Evolutionary conservation across 768 basidiomycete species (phyloP).

Genomic region (Lepiota brunneoincarnata): DNA sequence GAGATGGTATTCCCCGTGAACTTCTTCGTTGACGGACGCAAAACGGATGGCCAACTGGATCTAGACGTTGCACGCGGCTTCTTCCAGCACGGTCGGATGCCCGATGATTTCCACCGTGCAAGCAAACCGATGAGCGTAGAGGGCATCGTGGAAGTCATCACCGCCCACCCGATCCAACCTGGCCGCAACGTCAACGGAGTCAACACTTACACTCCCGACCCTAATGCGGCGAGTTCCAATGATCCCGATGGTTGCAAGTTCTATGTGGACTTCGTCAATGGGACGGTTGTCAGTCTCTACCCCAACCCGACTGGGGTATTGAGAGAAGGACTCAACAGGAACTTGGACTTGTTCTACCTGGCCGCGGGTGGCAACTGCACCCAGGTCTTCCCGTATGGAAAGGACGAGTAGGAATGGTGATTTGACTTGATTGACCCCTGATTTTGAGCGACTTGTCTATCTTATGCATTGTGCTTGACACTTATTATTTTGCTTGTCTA

Average conservation of each 20-base stretch:
- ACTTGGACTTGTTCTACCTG: slow-evolving; percentile 10
- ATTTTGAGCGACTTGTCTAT: too few species aligned
- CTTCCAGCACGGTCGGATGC: slow-evolving; percentile 15
- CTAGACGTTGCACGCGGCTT: slow-evolving; percentile 15
- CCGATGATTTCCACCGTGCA: slow-evolving; percentile 14
- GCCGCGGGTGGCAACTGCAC: slow-evolving; percentile 1
- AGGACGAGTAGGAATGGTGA: too few species aligned
- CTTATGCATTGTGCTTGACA: too few species aligned
- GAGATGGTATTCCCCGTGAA: slow-evolving; percentile 13
- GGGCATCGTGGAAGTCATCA: not conserved
- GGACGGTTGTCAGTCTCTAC: slow-evolving; percentile 15
- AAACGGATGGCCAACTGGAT: slow-evolving; percentile 10
- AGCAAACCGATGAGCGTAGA: slow-evolving; percentile 6
- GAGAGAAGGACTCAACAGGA: slow-evolving; percentile 13
- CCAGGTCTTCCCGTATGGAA: slow-evolving; percentile 14
- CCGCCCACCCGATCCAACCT: slow-evolving; percentile 13
- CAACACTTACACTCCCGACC: slow-evolving; percentile 14
- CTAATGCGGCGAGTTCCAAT: slow-evolving; percentile 10
- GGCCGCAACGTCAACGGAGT: slow-evolving; percentile 15
- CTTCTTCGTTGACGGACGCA: slow-evolving; percentile 19
- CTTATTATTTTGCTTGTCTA: too few species aligned
- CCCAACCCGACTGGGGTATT: slow-evolving; percentile 16
- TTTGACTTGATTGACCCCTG: too few species aligned
- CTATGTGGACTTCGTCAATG: slow-evolving; percentile 18
- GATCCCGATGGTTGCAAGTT: slow-evolving; percentile 12